A percentile compares a stretch with the other conserved stretches of the same genome.
Evolutionary conservation across 2,329 filamentous ascomycete species (phyloP).

Genomic region (Nemania sp.): DNA sequence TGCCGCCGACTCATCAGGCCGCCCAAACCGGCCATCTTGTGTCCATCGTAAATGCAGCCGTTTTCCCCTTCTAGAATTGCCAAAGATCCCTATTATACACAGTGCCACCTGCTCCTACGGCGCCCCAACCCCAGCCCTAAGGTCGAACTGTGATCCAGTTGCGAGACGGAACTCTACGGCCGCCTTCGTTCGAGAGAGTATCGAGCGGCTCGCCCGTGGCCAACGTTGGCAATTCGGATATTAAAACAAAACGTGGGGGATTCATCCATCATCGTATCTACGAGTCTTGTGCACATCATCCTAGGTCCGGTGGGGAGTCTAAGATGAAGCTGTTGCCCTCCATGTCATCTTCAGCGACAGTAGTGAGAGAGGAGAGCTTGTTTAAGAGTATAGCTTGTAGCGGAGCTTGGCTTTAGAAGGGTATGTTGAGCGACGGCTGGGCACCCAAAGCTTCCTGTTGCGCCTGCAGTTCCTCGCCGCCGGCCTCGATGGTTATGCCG

Average conservation of each 20-base stretch:
- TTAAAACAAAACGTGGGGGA: constrained; percentile 23
- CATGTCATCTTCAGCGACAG: constrained; percentile 3
- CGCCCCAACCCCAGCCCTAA: constrained; percentile 1
- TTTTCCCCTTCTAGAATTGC: constrained; percentile 26
- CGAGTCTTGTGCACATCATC: constrained; percentile 12
- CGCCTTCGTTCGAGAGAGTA: constrained; percentile 9
- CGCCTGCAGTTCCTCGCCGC: constrained; percentile 83
- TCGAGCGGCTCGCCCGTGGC: constrained; percentile 10
- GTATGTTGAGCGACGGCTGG: constrained; percentile 62
- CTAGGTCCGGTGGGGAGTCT: not conserved
- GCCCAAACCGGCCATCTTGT: constrained; percentile 18
- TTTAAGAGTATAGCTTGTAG: constrained; percentile 26
- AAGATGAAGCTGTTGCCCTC: not conserved
- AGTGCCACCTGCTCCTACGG: constrained; percentile 13
- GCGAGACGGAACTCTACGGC: constrained; percentile 21
- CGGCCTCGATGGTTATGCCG: constrained; percentile 87
- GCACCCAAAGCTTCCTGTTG: constrained; percentile 69
- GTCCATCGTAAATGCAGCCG: constrained; percentile 25
- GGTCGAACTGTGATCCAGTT: constrained; percentile 15
- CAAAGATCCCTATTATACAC: constrained; percentile 29
- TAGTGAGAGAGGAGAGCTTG: constrained; percentile 34
- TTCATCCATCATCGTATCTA: constrained; percentile 11
- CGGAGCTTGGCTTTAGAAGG: constrained; percentile 57
- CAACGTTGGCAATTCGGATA: constrained; percentile 18
- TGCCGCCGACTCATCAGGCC: constrained; percentile 14